Evolutionary conservation across 2,329 filamentous ascomycete genomes (phyloP).

Genomic region (Neopestalotiopsis rosae): DNA sequence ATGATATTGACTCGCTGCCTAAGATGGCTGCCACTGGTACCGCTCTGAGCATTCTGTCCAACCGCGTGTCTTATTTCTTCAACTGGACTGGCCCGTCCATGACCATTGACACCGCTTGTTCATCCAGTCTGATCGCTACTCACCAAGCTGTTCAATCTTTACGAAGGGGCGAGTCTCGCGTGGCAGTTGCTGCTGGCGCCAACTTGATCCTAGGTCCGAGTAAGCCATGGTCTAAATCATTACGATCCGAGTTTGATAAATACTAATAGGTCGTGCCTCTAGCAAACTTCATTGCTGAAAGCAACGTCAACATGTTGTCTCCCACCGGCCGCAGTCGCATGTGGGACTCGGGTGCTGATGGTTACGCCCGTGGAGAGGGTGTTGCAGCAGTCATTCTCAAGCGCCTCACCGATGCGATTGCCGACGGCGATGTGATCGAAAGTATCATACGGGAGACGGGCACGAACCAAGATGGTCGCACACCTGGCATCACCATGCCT

Average conservation of each 20-base stretch:
- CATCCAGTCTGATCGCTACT: conserved; percentile 33
- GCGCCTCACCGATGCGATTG: conserved; percentile 47
- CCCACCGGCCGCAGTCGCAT: conserved; percentile 33
- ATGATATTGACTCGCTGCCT: background rate
- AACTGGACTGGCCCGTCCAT: conserved; percentile 19
- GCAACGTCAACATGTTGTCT: conserved; percentile 31
- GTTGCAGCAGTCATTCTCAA: conserved; percentile 51
- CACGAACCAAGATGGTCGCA: conserved; percentile 43
- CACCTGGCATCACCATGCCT: conserved; percentile 50
- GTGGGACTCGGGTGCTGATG: conserved; percentile 50
- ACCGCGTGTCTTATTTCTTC: conserved; percentile 14
- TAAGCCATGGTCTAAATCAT: too few relatives aligned
- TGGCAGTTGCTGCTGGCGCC: conserved; percentile 15
- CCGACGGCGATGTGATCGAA: conserved; percentile 48
- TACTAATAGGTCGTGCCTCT: too few relatives aligned
- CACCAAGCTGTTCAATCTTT: conserved; percentile 34
- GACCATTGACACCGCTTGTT: conserved; percentile 39
- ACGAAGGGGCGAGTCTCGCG: conserved; percentile 24
- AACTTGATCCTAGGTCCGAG: conserved; percentile 18
- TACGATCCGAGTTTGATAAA: too few relatives aligned
- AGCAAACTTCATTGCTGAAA: conserved; percentile 4
- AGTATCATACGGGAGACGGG: conserved; percentile 39
- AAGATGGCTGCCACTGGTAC: conserved; percentile 4
- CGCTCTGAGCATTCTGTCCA: background rate
- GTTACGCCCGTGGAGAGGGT: conserved; percentile 58